Base-by-base conservation (phyloP, 768 basidiomycete species). In the Termitomyces sp. region DNA sequence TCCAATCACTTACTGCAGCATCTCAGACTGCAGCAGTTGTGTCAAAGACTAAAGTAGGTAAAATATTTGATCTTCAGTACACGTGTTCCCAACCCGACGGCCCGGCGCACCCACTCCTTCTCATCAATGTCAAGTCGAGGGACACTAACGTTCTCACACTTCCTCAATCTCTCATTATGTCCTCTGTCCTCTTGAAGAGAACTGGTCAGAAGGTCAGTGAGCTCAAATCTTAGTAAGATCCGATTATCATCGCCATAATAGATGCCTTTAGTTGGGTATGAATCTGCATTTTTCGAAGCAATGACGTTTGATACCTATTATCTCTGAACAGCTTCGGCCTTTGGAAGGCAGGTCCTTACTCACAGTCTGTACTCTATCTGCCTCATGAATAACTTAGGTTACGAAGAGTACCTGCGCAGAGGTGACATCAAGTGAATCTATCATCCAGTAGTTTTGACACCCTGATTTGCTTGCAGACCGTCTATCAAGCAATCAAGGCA, bases 401-500 rank as follows among this genome's bases (percentile, higher is more conserved):
- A 82, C 80, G 56, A 86, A 80, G 61, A 69, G 78, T 52, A 73
- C 73, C 50, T 88, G 86, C 64, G 85, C 87, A 50, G 80, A 86
- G 48, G 85, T 87, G 61, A 67, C 77, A 67, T 16, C n/a, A 18
- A 50, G 40, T 13, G 16, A 43, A 26, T 50, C 36, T 26, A 20
- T 53, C 12, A 26, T 26, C 16, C 9, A 40, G 13, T 30, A 35
- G 20, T 44, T 13, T 16, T 38, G 30, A 50, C 40, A 38, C 16
- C 23, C n/a, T 52, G 26, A 47, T 50, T 32, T 41, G 14, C 14
- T 47, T 55, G n/a, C 66, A 91, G 83, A 85, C 82, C 55, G 92
- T 95, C 53, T 93, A 93, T 78, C 75, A 87, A 58, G 91, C 93
- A 18, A 88, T 95, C 75, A 92, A 92, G 71, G 77, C 80, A 28